These are phyloP conservation scores for Dothistroma septosporum DNA, from an alignment of 2,329 filamentous ascomycete genomes.

Conservation along the genomic window DNA sequence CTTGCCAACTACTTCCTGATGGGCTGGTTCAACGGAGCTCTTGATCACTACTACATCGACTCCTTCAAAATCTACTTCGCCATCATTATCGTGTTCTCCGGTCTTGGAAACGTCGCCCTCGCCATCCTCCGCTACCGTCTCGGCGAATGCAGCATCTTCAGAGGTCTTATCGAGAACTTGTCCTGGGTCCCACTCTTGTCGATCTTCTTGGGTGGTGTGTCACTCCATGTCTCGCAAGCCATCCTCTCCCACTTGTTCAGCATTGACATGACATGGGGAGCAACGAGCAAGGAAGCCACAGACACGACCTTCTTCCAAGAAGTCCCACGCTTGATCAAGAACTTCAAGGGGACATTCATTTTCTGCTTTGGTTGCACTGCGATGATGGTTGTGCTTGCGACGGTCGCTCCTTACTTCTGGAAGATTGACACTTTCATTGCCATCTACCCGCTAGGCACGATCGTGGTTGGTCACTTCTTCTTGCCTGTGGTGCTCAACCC, in stretches of 20 bases:
- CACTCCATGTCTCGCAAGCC: constrained; percentile 40
- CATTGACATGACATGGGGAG: constrained; percentile 48
- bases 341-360: constrained; percentile 54
- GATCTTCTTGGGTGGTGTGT: constrained; percentile 41
- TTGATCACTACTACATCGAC: constrained; percentile 77
- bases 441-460: constrained; percentile 54
- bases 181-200: constrained; percentile 59
- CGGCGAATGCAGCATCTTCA: constrained; percentile 59
- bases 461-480: constrained; percentile 54
- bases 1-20: constrained; percentile 70
- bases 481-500: constrained; percentile 60
- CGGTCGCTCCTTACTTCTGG: constrained; percentile 51
- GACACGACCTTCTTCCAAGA: constrained; percentile 56
- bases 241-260: constrained; percentile 39
- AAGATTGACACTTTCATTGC: constrained; percentile 55
- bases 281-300: constrained; percentile 58
- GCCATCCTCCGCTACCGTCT: constrained; percentile 69
- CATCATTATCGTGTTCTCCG: constrained; percentile 74
- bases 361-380: constrained; percentile 46
- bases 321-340: constrained; percentile 52
- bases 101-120: constrained; percentile 66
- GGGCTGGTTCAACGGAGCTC: constrained; percentile 71
- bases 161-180: constrained; percentile 51
- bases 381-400: constrained; percentile 49
- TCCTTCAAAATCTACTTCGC: constrained; percentile 77